A percentile compares a stretch with the other conserved stretches of the same genome.
Evolutionary conservation across 2,329 filamentous ascomycete genomes (phyloP).

Genomic region (Diatrype stigma): DNA sequence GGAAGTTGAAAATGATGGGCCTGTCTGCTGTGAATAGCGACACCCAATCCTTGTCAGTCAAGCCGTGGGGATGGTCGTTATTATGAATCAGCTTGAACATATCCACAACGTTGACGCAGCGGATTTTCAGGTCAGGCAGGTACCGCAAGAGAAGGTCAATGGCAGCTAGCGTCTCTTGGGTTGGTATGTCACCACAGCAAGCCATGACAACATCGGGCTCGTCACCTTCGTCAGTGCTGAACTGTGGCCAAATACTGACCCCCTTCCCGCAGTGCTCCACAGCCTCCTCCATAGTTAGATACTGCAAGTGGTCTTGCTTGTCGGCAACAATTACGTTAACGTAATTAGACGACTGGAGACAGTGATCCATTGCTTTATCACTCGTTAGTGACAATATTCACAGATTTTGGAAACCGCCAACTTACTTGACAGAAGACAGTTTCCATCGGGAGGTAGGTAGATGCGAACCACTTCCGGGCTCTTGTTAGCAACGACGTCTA

Average conservation of each 20-base stretch:
- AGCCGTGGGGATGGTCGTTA: constrained; percentile 68
- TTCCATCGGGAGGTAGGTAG: constrained; percentile 76
- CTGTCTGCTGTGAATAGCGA: constrained; percentile 68
- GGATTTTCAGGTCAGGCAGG: constrained; percentile 69
- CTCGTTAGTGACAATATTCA: neutral
- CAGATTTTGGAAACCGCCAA: neutral
- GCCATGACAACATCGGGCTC: constrained; percentile 76
- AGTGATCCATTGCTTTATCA: constrained; percentile 63
- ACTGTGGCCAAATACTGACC: constrained; percentile 73
- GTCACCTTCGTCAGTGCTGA: constrained; percentile 62
- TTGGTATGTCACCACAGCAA: constrained; percentile 69
- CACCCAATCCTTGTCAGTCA: constrained; percentile 61
- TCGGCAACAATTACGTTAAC: constrained; percentile 78
- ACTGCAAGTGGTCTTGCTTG: constrained; percentile 76
- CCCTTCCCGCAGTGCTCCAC: constrained; percentile 75
- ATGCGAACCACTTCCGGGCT: constrained; percentile 75
- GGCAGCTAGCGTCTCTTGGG: constrained; percentile 69
- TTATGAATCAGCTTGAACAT: constrained; percentile 74
- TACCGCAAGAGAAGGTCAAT: constrained; percentile 68
- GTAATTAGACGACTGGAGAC: constrained; percentile 68
- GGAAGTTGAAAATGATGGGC: constrained; percentile 80
- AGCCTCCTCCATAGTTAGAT: constrained; percentile 68
- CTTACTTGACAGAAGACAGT: constrained; percentile 61
- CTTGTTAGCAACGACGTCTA: constrained; percentile 77
- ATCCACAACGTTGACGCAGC: constrained; percentile 77